phyloP scores from a whole-genome alignment of 1,139 yeast genomes.

The Taphrina confusa region DNA sequence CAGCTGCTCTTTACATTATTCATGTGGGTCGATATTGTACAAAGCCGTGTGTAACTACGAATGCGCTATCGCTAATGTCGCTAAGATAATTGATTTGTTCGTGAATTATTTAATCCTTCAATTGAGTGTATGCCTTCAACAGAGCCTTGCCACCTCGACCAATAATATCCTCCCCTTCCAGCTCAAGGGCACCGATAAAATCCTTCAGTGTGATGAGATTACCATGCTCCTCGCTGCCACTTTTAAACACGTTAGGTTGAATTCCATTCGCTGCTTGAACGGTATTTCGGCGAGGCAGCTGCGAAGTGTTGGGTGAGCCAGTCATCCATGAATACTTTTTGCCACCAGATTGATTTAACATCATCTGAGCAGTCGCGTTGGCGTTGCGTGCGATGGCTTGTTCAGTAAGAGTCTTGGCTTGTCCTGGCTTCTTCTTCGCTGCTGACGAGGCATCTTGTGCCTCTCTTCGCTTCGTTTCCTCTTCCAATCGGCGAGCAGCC shows the following conservation, averaged over 20 bases:
- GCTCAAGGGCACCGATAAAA: slow-evolving; percentile 22
- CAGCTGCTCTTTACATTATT: no score
- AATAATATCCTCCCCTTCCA: slow-evolving; percentile 22
- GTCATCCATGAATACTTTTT: slow-evolving; percentile 38
- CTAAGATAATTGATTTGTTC: slow-evolving; percentile 2
- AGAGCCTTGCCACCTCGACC: slow-evolving; percentile 31
- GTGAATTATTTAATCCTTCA: slow-evolving; percentile 11
- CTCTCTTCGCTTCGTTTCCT: slow-evolving; percentile 21
- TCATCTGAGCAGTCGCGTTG: slow-evolving; percentile 35
- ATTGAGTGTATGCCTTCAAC: slow-evolving; percentile 17
- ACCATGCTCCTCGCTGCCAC: slow-evolving; percentile 21
- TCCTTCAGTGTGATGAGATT: slow-evolving; percentile 22
- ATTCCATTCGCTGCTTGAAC: slow-evolving; percentile 16
- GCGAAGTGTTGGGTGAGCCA: slow-evolving; percentile 20
- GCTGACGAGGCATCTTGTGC: slow-evolving; percentile 16
- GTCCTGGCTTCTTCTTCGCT: slow-evolving; percentile 21
- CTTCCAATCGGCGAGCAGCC: slow-evolving; percentile 30
- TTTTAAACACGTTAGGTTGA: slow-evolving; percentile 17
- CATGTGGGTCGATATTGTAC: no score
- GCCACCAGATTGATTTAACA: slow-evolving; percentile 35
- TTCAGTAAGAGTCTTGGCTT: slow-evolving; percentile 29
- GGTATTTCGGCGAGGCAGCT: slow-evolving; percentile 16
- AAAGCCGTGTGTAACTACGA: not conserved
- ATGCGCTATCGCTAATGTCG: slow-evolving; percentile 9
- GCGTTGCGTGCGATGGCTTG: slow-evolving; percentile 32